Evolutionary conservation across 2,329 filamentous ascomycete genomes (phyloP).

Genomic region (Cladosporium colombiae): DNA sequence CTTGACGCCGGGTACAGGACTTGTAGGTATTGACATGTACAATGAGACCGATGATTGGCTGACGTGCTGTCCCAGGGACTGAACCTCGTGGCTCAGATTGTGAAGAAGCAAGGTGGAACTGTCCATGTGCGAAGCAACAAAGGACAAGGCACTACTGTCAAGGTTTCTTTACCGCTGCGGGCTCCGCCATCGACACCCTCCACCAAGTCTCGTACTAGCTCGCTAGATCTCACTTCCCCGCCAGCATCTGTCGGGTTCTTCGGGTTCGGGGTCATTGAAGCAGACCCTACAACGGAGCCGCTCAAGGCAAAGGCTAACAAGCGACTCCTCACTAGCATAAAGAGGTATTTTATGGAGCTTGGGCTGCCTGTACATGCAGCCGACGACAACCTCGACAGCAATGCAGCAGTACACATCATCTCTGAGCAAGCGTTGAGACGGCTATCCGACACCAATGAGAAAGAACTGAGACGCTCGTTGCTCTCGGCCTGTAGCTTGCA

Average conservation of each 20-base stretch:
- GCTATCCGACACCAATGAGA: background rate
- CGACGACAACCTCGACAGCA: background rate
- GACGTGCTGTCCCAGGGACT: slow-evolving; percentile 42
- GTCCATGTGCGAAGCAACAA: slow-evolving; percentile 45
- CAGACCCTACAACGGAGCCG: background rate
- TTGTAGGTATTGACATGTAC: slow-evolving; percentile 43
- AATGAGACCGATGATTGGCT: background rate
- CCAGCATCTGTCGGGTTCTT: background rate
- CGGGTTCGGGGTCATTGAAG: background rate
- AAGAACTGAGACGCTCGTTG: background rate
- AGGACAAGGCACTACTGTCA: slow-evolving; percentile 27
- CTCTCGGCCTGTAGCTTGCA: background rate
- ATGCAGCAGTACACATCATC: background rate
- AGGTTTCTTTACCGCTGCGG: slow-evolving; percentile 22
- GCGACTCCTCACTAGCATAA: slow-evolving; percentile 2
- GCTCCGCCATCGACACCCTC: slow-evolving; percentile 3
- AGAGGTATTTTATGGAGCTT: slow-evolving; percentile 1
- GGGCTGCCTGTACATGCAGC: background rate
- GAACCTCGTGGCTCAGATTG: slow-evolving; percentile 62
- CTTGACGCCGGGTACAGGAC: slow-evolving; percentile 61
- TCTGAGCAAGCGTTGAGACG: background rate
- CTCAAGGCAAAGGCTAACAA: background rate
- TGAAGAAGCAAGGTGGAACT: slow-evolving; percentile 58
- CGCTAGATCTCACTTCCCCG: background rate
- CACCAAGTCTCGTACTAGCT: background rate